These are phyloP conservation scores for Apium graveolens DNA, from an alignment of 129 eudicot species.

Conservation along the genomic window DNA sequence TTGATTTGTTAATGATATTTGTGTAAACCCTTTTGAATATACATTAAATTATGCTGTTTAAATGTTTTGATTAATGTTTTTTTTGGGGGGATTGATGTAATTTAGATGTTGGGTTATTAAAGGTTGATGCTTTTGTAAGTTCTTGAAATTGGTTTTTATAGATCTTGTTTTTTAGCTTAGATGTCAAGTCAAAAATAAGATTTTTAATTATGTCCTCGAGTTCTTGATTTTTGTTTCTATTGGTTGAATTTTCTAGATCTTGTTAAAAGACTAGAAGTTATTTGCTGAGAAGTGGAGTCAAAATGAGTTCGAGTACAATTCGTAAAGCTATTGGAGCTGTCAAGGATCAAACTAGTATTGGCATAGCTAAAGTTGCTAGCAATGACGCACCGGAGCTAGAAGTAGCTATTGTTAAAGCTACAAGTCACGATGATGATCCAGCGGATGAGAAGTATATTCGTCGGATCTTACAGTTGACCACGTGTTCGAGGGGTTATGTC, in stretches of 20 bases:
- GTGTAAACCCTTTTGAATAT: too few relatives aligned
- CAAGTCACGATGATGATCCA: constrained; percentile 64
- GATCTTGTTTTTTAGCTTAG: neutral
- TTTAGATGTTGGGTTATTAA: neutral
- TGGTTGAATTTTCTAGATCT: neutral
- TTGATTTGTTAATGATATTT: too few relatives aligned
- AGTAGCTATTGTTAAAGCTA: constrained; percentile 68
- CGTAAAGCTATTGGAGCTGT: constrained; percentile 77
- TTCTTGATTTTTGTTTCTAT: neutral
- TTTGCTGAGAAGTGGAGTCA: neutral
- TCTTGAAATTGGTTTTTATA: neutral
- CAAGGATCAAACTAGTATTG: constrained; percentile 75
- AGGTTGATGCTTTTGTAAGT: neutral
- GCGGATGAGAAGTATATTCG: constrained; percentile 46
- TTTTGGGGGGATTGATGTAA: neutral
- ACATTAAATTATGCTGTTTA: too few relatives aligned
- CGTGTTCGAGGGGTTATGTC: constrained; percentile 15
- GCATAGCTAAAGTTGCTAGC: constrained; percentile 65
- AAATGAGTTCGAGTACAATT: constrained; percentile 41
- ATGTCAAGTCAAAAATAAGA: constrained; percentile 15
- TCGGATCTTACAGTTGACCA: constrained; percentile 38
- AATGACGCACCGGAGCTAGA: constrained; percentile 54
- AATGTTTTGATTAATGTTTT: too few relatives aligned
- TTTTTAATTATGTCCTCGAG: neutral
- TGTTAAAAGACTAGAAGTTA: neutral